phyloP scores from a whole-genome alignment of 2,329 filamentous ascomycete genomes.

The Epichloe sibirici region DNA sequence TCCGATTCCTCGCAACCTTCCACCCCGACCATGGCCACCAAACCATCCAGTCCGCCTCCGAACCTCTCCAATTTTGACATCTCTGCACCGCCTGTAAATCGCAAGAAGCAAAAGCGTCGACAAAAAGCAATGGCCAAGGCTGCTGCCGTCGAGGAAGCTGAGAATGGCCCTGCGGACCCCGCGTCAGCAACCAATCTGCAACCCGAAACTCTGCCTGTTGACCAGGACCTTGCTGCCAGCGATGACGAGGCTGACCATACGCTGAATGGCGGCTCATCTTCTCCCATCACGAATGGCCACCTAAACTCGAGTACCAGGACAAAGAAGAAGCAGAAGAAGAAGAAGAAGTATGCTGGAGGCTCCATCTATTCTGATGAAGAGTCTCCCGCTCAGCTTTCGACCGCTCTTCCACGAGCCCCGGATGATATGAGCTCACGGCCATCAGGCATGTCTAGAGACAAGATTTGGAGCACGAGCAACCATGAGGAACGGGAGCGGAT shows the following conservation, averaged over 20 bases:
- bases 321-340: conserved; percentile 58
- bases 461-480: conserved; percentile 95
- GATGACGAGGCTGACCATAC: conserved; percentile 37
- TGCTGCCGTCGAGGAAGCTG: conserved; percentile 32
- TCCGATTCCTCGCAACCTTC: conserved; percentile 43
- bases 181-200: conserved; percentile 14
- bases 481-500: conserved; percentile 93
- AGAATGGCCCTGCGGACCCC: conserved; percentile 30
- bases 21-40: conserved; percentile 32
- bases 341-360: conserved; percentile 38
- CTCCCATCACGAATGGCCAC: conserved; percentile 20
- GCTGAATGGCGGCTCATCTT: conserved; percentile 17
- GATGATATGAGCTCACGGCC: conserved; percentile 17
- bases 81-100: conserved; percentile 51
- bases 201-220: conserved; percentile 17
- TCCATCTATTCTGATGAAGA: conserved; percentile 11
- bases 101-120: conserved; percentile 90
- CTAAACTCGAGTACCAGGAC: conserved; percentile 24
- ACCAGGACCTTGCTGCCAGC: conserved; percentile 42
- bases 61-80: conserved; percentile 15
- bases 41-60: conserved; percentile 17
- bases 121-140: conserved; percentile 70
- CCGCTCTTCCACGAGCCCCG: conserved; percentile 11
- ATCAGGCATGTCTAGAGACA: conserved; percentile 54
- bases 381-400: not conserved